Evolutionary conservation across 345 rosid genomes (phyloP).

Genomic region (Sapria himalayana): DNA sequence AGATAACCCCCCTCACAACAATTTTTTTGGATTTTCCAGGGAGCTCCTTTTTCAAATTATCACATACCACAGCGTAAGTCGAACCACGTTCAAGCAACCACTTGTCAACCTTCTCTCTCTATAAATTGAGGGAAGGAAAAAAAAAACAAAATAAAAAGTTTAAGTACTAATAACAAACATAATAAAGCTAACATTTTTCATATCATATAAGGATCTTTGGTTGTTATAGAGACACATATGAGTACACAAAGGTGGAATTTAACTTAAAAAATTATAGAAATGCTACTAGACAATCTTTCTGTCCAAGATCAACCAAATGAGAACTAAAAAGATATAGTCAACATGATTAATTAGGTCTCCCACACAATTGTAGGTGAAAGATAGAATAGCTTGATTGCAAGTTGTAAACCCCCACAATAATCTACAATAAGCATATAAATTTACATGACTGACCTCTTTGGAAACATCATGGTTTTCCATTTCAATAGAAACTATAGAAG

Average conservation of each 20-base stretch:
- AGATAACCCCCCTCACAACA: constrained; percentile 79
- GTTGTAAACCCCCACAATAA: neutral
- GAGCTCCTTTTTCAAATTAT: constrained; percentile 56
- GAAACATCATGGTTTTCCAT: constrained; percentile 66
- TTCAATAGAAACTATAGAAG: constrained; percentile 36
- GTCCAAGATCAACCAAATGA: neutral
- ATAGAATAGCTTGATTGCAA: neutral
- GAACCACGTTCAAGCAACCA: constrained; percentile 33
- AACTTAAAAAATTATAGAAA: neutral
- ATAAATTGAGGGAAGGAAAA: constrained; percentile 4
- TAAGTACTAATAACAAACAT: neutral
- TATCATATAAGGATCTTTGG: neutral
- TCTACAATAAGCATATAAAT: constrained; percentile 1
- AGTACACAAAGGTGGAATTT: neutral
- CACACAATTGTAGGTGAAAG: neutral
- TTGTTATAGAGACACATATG: neutral
- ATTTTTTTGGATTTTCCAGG: constrained; percentile 67
- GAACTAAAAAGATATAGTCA: no score
- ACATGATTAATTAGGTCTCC: no score
- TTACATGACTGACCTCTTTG: constrained; percentile 45
- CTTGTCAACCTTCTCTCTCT: constrained; percentile 65
- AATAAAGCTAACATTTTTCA: no score
- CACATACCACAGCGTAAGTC: constrained; percentile 45
- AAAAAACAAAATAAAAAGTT: neutral
- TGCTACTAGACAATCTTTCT: neutral